Base-by-base conservation (phyloP, 2,329 filamentous ascomycete genomes). In the Diaporthe humulicola region DNA sequence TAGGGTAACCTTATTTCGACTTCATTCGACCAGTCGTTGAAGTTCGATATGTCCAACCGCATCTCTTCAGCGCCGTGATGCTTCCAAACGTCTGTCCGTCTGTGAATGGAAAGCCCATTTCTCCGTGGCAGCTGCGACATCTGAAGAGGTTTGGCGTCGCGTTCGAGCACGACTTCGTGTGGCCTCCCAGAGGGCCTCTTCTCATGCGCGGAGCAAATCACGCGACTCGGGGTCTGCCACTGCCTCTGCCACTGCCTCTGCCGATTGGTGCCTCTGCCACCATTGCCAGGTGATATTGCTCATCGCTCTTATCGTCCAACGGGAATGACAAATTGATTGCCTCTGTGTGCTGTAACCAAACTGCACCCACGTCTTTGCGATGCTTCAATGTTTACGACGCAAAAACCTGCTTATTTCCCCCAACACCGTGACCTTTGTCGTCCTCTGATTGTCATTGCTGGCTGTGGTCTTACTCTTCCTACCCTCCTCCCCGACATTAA, bases 1-100 rank as follows among this genome's bases (percentile, higher is more conserved):
- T n/a, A n/a, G n/a, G n/a, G n/a, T 30, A 71, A 71, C 56, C 70
- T 71, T 71, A 61, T 22, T 71, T 61, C 42, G 48, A 71, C 70
- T 50, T 71, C 70, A 61, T 52, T n/a, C 42, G 48, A 54, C 19
- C 33, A 8, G 15, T n/a, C 14, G 28, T 33, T 33, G 10, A 25
- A n/a, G 33, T 17, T 33, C 17, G 6, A 38, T 10, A 9, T 15
- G 36, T 14, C 19, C 12, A 52, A 33, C 42, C 19, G 1, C 56
- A 28, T 10, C 22, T 30, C 56, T 22, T 14, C 56, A 28, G 9
- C 42, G 15, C 19, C 4, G n/a, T 30, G 14, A 30, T 2, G 33
- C 54, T 28, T 25, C 56, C 22, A 9, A 2, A 36, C 9, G 19
- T 2, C 40, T 38, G 2, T 30, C 15, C 3, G 28, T 9, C 30